phyloP scores from a whole-genome alignment of 176 grass and related monocot genomes.

The Carex cristatella region DNA sequence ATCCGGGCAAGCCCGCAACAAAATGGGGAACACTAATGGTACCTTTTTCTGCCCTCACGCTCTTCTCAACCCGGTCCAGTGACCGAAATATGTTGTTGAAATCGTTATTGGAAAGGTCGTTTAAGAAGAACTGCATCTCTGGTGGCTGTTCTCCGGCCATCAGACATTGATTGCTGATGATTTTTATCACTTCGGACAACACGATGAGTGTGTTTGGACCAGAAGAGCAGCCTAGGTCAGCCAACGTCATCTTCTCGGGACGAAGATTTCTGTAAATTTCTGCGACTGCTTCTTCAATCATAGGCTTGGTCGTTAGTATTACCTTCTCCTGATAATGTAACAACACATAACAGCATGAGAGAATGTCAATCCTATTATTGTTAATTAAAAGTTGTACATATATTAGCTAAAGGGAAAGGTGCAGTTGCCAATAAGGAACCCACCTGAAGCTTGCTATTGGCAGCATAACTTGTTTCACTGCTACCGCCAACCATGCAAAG shows the following conservation, averaged over 20 bases:
- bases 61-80: background rate
- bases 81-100: conserved; percentile 47
- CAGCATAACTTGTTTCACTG: too few relatives aligned
- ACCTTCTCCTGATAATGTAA: conserved; percentile 27
- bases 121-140: conserved; percentile 40
- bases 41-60: background rate
- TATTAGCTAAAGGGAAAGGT: too few relatives aligned
- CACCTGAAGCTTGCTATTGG: too few relatives aligned
- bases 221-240: conserved; percentile 43
- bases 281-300: conserved; percentile 21
- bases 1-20: conserved; percentile 49
- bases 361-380: too few relatives aligned
- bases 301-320: conserved; percentile 4
- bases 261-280: conserved; percentile 12
- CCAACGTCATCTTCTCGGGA: conserved; percentile 16
- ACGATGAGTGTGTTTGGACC: conserved; percentile 34
- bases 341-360: too few relatives aligned
- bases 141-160: background rate
- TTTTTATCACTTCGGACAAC: conserved; percentile 20
- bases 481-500: too few relatives aligned
- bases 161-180: background rate
- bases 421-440: too few relatives aligned
- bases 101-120: conserved; percentile 45
- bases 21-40: conserved; percentile 25
- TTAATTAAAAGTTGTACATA: too few relatives aligned